Evolutionary conservation across 345 rosid genomes (phyloP).

Genomic region (Sisymbrium irio): DNA sequence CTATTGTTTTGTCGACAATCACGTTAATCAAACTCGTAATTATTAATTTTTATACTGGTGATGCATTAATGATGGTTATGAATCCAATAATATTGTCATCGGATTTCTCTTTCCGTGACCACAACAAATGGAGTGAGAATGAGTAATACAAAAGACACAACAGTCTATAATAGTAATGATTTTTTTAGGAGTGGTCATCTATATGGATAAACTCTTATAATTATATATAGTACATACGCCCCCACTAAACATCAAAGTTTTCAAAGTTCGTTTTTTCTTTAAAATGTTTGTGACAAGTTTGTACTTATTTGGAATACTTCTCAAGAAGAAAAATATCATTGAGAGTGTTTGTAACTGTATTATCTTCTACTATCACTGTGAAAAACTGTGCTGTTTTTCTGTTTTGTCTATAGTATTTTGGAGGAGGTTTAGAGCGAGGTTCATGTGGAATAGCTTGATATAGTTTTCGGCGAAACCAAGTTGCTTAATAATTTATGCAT

Average conservation of each 20-base stretch:
- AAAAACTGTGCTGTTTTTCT: not conserved
- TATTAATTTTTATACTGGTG: not conserved
- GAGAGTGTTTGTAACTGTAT: not conserved
- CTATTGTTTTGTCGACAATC: conserved; percentile 15
- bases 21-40: conserved; percentile 9
- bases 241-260: not conserved
- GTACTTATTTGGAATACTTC: not conserved
- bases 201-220: not conserved
- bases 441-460: not conserved
- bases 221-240: not conserved
- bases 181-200: conserved; percentile 11
- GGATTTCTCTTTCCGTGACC: conserved; percentile 26
- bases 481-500: not conserved
- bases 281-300: not conserved
- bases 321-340: not conserved
- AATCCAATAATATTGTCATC: conserved; percentile 18
- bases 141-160: conserved; percentile 1
- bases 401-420: not conserved
- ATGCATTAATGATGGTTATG: conserved; percentile 1
- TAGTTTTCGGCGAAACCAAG: not conserved
- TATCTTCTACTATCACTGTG: not conserved
- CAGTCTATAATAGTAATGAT: not conserved
- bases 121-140: not conserved
- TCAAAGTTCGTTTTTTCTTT: not conserved
- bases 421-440: not conserved